phyloP scores from a whole-genome alignment of 2,329 filamentous ascomycete genomes.

The Ilyonectria mors-panacis region DNA sequence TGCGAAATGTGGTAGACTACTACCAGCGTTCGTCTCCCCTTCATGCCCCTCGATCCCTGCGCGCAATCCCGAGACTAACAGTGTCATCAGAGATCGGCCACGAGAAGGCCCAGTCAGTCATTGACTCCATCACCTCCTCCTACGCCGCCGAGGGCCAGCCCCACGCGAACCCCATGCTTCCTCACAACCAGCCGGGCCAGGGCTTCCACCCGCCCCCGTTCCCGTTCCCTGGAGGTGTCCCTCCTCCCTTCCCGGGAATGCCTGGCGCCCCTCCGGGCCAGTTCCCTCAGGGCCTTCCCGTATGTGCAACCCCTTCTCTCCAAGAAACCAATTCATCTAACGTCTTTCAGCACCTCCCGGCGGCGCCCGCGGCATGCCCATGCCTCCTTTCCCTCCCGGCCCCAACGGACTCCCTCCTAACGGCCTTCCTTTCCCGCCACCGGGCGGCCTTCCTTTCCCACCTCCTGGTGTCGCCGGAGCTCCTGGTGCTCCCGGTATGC shows the following conservation, averaged over 20 bases:
- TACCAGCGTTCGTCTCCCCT: conserved; percentile 81
- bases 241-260: conserved; percentile 72
- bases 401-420: conserved; percentile 61
- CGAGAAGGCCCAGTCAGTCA: conserved; percentile 98
- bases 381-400: conserved; percentile 61
- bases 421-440: conserved; percentile 55
- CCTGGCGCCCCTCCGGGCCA: conserved; percentile 58
- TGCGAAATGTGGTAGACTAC: conserved; percentile 98
- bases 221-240: conserved; percentile 73
- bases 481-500: conserved; percentile 47
- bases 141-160: conserved; percentile 95
- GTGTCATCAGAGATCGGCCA: conserved; percentile 86
- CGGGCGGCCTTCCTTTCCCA: conserved; percentile 54
- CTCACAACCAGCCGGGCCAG: conserved; percentile 74
- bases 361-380: conserved; percentile 66
- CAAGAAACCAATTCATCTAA: conserved; percentile 25
- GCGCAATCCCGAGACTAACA: conserved; percentile 24
- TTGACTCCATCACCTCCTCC: conserved; percentile 96
- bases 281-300: conserved; percentile 63
- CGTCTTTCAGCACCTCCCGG: conserved; percentile 60
- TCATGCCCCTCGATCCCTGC: not conserved
- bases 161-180: conserved; percentile 87
- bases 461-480: conserved; percentile 53
- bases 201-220: conserved; percentile 69
- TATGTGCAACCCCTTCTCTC: conserved; percentile 56